A percentile compares a stretch with the other conserved stretches of the same genome.
These are phyloP conservation scores for Lactarius tabidus DNA, from an alignment of 768 basidiomycete genomes.

Conservation along the genomic window DNA sequence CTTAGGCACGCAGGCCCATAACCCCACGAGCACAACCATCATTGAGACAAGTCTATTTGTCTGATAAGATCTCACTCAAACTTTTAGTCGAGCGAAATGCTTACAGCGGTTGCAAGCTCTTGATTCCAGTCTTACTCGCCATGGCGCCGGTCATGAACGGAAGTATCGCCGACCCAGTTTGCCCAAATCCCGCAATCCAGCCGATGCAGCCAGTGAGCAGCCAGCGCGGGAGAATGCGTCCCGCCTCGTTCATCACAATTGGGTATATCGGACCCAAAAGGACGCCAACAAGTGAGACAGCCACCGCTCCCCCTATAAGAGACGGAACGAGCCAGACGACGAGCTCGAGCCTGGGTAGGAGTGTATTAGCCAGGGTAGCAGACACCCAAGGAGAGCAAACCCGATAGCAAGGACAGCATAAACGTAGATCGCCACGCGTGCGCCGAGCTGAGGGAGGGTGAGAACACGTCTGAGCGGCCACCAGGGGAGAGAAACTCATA, in stretches of 20 bases:
- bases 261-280: conserved; percentile 48
- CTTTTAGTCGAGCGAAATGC: conserved; percentile 25
- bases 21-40: conserved; percentile 39
- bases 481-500: background rate
- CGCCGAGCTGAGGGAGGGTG: conserved; percentile 33
- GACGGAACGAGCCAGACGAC: conserved; percentile 55
- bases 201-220: conserved; percentile 42
- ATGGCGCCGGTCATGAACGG: conserved; percentile 50
- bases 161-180: conserved; percentile 47
- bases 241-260: conserved; percentile 40
- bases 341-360: conserved; percentile 43
- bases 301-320: conserved; percentile 50
- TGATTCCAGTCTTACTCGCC: conserved; percentile 40
- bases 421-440: conserved; percentile 35
- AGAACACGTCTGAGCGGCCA: background rate
- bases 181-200: conserved; percentile 51
- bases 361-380: background rate
- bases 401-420: conserved; percentile 38
- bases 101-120: conserved; percentile 47
- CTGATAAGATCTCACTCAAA: background rate
- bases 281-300: conserved; percentile 51
- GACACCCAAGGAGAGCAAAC: conserved; percentile 27
- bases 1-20: conserved; percentile 44
- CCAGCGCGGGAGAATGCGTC: conserved; percentile 42
- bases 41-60: conserved; percentile 35